phyloP scores from a whole-genome alignment of 2,329 filamentous ascomycete genomes.

The Alternaria sp. region DNA sequence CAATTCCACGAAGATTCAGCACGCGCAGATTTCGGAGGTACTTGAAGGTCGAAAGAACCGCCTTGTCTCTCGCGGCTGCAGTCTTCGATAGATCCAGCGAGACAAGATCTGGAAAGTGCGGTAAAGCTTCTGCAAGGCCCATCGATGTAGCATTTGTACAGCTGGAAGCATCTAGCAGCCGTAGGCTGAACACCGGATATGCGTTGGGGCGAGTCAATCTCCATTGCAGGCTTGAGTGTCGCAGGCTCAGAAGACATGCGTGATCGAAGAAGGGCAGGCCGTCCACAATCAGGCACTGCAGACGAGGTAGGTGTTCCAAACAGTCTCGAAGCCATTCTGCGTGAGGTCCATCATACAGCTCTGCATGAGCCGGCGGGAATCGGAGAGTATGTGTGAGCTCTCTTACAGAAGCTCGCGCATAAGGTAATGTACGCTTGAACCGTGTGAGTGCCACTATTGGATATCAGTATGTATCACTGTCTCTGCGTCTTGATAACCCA shows the following conservation, averaged over 20 bases:
- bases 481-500: slow-evolving; percentile 10
- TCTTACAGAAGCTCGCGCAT: slow-evolving; percentile 59
- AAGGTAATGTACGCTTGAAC: slow-evolving; percentile 63
- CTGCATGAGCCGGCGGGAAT: slow-evolving; percentile 65
- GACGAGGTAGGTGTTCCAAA: slow-evolving; percentile 62
- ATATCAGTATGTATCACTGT: slow-evolving; percentile 10
- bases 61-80: slow-evolving; percentile 54
- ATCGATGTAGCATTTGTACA: slow-evolving; percentile 65
- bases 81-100: slow-evolving; percentile 66
- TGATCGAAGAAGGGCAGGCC: slow-evolving; percentile 68
- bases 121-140: slow-evolving; percentile 59
- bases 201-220: slow-evolving; percentile 25
- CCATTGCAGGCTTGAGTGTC: slow-evolving; percentile 39
- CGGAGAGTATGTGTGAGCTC: slow-evolving; percentile 67
- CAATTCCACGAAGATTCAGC: slow-evolving; percentile 61
- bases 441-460: slow-evolving; percentile 61
- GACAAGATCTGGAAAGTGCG: slow-evolving; percentile 60
- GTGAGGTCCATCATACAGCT: slow-evolving; percentile 65
- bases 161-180: slow-evolving; percentile 62
- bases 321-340: slow-evolving; percentile 66
- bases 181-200: slow-evolving; percentile 55
- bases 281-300: slow-evolving; percentile 66
- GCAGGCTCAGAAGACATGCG: slow-evolving; percentile 60
- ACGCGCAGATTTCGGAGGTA: slow-evolving; percentile 60
- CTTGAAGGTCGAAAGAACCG: slow-evolving; percentile 56